These are phyloP conservation scores for Raphanus hybrid DNA, from an alignment of 441 rosid species.

Conservation along the genomic window DNA sequence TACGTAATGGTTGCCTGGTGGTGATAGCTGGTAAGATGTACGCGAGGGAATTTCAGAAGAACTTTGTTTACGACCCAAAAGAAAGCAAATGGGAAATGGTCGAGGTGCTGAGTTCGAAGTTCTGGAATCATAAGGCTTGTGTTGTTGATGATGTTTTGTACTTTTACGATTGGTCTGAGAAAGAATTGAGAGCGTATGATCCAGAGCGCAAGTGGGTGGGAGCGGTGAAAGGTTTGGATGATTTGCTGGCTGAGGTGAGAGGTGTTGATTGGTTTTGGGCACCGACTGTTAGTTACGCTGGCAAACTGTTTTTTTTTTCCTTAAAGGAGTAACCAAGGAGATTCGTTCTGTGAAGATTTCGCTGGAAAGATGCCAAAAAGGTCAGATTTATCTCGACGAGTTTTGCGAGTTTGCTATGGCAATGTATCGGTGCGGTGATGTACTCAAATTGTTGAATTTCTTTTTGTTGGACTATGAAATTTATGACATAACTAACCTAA, in stretches of 20 bases:
- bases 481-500: too few species aligned
- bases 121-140: background rate
- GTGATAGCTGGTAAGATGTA: too few species aligned
- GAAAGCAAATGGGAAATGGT: background rate
- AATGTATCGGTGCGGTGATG: too few species aligned
- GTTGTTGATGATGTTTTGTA: background rate
- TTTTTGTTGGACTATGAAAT: too few species aligned
- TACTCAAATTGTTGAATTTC: too few species aligned
- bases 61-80: background rate
- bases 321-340: background rate
- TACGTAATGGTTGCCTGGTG: too few species aligned
- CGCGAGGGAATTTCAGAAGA: too few species aligned
- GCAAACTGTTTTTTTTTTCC: background rate
- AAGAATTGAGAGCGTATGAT: background rate
- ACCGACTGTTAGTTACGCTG: background rate
- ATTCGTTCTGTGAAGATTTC: background rate
- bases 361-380: background rate
- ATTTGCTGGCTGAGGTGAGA: background rate
- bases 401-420: too few species aligned
- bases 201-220: background rate
- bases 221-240: background rate
- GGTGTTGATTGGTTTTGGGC: background rate
- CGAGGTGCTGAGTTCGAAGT: too few species aligned
- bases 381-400: background rate
- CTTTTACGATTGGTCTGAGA: background rate